Evolutionary conservation across 2,329 filamentous ascomycete genomes (phyloP).

Genomic region (Talaromyces sp.): DNA sequence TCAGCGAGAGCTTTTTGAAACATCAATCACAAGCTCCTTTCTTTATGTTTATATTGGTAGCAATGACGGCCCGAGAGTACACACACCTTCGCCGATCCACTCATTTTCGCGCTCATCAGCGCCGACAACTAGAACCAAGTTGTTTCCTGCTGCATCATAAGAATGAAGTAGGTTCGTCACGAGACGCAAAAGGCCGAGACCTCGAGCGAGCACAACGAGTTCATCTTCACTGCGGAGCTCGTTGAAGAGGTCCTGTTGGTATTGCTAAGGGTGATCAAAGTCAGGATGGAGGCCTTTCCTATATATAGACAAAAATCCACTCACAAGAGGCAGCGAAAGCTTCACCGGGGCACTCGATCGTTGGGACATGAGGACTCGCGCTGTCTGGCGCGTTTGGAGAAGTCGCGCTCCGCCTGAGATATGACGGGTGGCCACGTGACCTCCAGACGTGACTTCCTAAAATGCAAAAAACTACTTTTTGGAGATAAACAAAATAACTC

Average conservation of each 20-base stretch:
- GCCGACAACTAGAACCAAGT: constrained; percentile 80
- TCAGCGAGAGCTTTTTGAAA: constrained; percentile 65
- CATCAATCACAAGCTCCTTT: constrained; percentile 11
- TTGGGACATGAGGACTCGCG: constrained; percentile 35
- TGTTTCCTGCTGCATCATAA: constrained; percentile 93
- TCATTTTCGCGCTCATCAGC: constrained; percentile 90
- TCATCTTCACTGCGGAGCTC: constrained; percentile 87
- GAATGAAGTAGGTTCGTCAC: constrained; percentile 95
- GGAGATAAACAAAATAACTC: neutral
- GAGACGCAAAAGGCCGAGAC: constrained; percentile 83
- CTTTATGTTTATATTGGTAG: neutral
- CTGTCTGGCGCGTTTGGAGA: constrained; percentile 4
- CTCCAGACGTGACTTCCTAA: neutral
- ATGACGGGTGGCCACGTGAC: constrained; percentile 2
- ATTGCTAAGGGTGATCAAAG: constrained; percentile 49
- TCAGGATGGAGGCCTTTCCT: neutral
- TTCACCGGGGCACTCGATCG: constrained; percentile 49
- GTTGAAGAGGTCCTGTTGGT: constrained; percentile 92
- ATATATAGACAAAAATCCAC: constrained; percentile 6
- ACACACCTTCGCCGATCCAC: constrained; percentile 76
- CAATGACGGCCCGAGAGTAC: neutral
- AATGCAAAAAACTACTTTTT: neutral
- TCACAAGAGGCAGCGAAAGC: constrained; percentile 56
- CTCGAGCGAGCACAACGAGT: constrained; percentile 83
- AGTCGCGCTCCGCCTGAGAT: neutral